Base-by-base conservation (phyloP, 2,329 filamentous ascomycete species). In the Trichoderma sp. region DNA sequence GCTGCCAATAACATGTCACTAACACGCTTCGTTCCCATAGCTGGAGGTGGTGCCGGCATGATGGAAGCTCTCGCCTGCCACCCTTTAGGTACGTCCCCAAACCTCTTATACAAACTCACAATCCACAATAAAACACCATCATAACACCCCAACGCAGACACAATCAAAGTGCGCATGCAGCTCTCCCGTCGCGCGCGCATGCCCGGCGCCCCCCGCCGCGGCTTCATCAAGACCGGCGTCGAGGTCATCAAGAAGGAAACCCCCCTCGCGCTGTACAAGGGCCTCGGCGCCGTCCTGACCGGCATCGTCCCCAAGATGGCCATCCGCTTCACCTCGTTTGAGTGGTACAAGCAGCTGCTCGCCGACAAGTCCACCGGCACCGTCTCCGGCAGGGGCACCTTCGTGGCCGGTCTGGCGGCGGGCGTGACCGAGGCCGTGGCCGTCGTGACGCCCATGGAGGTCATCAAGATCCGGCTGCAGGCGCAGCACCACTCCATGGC, bases 261-360 rank as follows among this genome's bases (percentile, higher is more conserved):
- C 16, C 93, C 94, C 1, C 84, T 99, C 43, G 96, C 92, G 72
- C 84, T 99, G 69, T 99, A 99, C 87, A 99, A 99, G 84, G 96
- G 96, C 73, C 88, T 99, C n/a, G 96, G 96, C 71, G 96, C 96
- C 67, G 96, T 99, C 52, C 81, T 98, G 69, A 97, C 94, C 28
- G 96, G 96, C 73, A 99, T 99, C 79, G 89, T 99, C 26, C 96
- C 96, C 67, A 99, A 99, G 83, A 99, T 99, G 96, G 96, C 96
- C 71, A 99, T 98, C 79, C 92, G 96, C 49, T 99, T 99, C 83
- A 97, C 95, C 59, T 97, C 93, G 67, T 99, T 98, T 81, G 96
- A 98, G 81, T 89, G 88, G 78, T 99, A 98, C 83, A 98, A 98
- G 87, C 89, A 93, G 78, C 71, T 91, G 71, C 85, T 97, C 28